phyloP scores from a whole-genome alignment of 83 land plant species.

The Diphasiastrum complanatum region DNA sequence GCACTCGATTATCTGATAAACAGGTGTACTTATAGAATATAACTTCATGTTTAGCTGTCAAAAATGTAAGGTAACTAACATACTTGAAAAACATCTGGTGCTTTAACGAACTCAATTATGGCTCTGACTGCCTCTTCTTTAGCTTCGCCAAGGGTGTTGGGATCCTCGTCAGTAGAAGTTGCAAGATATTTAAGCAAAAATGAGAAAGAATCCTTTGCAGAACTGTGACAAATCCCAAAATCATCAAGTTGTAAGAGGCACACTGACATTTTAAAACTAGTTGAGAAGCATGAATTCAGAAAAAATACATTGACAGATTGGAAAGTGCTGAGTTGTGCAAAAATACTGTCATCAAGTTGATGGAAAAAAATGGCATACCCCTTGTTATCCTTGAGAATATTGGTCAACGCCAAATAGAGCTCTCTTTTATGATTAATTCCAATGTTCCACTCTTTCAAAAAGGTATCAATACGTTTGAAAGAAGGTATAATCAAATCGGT shows the following conservation, averaged over 20 bases:
- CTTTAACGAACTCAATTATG: constrained; percentile 79
- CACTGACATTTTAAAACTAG: neutral
- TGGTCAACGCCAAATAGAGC: constrained; percentile 61
- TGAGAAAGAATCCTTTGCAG: constrained; percentile 61
- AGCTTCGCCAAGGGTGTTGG: constrained; percentile 54
- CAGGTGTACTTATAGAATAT: too few relatives aligned
- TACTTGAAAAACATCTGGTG: constrained; percentile 97
- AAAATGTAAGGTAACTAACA: constrained; percentile 1
- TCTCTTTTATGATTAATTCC: constrained; percentile 59
- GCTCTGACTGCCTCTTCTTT: constrained; percentile 88
- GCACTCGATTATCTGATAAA: too few relatives aligned
- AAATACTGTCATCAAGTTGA: neutral
- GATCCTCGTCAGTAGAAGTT: constrained; percentile 77
- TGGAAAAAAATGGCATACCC: too few relatives aligned
- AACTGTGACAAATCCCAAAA: constrained; percentile 40
- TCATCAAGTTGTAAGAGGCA: neutral
- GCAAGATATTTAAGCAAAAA: constrained; percentile 75
- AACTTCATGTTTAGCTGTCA: too few relatives aligned
- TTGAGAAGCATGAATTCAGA: too few relatives aligned
- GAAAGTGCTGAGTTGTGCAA: neutral
- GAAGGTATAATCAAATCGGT: constrained; percentile 77
- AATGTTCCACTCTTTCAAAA: constrained; percentile 83
- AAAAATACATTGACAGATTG: too few relatives aligned
- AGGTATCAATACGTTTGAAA: constrained; percentile 81
- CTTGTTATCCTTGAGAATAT: constrained; percentile 71